Evolutionary conservation across 2,329 filamentous ascomycete genomes (phyloP), one percentile per base, ranked within the genome.

Genomic region (Xylariomycetidae sp.): DNA sequence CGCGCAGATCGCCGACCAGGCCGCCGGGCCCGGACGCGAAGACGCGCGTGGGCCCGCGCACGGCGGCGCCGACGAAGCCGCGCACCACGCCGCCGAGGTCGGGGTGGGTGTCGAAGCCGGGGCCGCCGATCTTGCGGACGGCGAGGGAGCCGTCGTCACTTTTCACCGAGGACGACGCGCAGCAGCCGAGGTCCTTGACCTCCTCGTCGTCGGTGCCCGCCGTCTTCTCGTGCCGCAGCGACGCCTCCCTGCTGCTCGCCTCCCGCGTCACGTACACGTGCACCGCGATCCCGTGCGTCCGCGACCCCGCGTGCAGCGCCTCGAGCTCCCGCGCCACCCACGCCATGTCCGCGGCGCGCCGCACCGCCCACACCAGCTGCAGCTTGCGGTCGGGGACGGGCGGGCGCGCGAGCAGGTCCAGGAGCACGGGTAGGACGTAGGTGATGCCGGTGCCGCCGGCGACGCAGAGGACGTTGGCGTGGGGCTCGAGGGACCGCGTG

Each of bases 331-430:
- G 48, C 17, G 59, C 56, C 8, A 83, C 60, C 78, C 80, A 85
- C 14, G 65, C 59, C 12, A 74, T 53, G 40, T 83, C 73, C 6
- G 56, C 51, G 6, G 59, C 59, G 25, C 70, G 67, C 10, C 77
- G 66, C 23, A 84, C 63, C 2, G 73, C 70, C 80, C 80, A 85
- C 35, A 82, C 60, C n/a, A 85, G 68, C 46, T 79, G 71, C 2
- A 82, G 52, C 38, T 62, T 67, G 32, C 67, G 59, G 34, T 66
- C 57, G 13, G 25, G 43, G 14, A 41, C 8, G 8, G 12, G 20
- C 20, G 20, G 42, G 10, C 54, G 52, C 35, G 54, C 39, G 12
- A 60, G 44, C 8, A 63, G 44, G 28, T 50, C 52, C 13, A 76
- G 53, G 0, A 76, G 56, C 0, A 72, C 54, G 0, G 74, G 74